phyloP scores from a whole-genome alignment of 495 filamentous ascomycete genomes.

The Trichocladium antarcticum region DNA sequence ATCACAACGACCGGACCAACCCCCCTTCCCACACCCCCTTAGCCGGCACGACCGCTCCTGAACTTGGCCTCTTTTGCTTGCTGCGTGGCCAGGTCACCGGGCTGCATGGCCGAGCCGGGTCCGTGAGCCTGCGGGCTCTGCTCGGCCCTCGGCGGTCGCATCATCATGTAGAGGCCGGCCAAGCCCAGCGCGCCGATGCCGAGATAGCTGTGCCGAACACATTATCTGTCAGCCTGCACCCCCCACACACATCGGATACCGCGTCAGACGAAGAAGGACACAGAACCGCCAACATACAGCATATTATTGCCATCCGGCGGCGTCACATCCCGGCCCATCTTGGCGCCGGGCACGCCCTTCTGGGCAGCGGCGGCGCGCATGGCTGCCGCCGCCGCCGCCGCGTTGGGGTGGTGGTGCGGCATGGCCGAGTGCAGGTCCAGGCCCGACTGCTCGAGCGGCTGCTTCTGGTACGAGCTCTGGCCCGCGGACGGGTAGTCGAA shows the following conservation, averaged over 20 bases:
- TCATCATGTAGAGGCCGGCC: slow-evolving; percentile 12
- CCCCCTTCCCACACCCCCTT: no score
- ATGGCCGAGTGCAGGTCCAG: slow-evolving; percentile 9
- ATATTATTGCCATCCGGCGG: not conserved
- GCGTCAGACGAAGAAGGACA: no score
- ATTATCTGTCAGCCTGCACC: not conserved
- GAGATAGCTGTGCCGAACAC: not conserved
- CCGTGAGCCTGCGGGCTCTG: not conserved
- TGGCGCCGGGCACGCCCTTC: not conserved
- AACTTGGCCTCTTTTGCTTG: not conserved
- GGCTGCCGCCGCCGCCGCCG: not conserved
- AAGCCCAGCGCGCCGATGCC: slow-evolving; percentile 13
- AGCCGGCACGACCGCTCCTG: not conserved
- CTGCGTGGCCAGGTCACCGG: not conserved
- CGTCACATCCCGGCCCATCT: slow-evolving; percentile 8
- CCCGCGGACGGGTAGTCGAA: slow-evolving; percentile 21
- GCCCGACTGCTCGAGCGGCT: not conserved
- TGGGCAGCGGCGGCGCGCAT: not conserved
- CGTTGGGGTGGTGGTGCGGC: not conserved
- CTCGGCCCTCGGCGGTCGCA: not conserved
- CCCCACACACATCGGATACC: no score
- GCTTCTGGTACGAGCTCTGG: slow-evolving; percentile 10
- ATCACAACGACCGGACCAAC: no score
- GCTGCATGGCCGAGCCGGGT: not conserved
- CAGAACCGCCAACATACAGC: not conserved